A percentile compares a stretch with the other conserved stretches of the same genome.
Conservation (phyloP, 2,329 filamentous ascomycete genomes). For the Xylaria sp. region DNA sequence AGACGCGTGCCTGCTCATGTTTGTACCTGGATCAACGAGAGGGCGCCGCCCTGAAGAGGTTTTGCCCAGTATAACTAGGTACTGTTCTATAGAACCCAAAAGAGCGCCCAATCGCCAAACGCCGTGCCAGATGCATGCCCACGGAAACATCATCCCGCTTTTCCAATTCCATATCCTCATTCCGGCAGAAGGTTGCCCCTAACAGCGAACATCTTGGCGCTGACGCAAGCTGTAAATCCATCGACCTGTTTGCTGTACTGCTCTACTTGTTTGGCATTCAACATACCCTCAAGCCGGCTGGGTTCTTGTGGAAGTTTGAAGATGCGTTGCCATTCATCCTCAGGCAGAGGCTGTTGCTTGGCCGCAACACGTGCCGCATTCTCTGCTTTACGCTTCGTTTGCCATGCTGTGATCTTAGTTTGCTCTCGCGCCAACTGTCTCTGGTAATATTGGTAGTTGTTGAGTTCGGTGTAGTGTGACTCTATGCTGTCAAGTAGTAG, state of each 20-base stretch:
- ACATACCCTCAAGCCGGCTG: slow-evolving; percentile 89
- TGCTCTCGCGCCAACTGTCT: slow-evolving; percentile 93
- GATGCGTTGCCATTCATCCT: slow-evolving; percentile 97
- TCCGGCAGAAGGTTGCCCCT: slow-evolving; percentile 75
- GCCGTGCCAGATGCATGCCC: slow-evolving; percentile 51
- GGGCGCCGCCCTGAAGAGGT: slow-evolving; percentile 24
- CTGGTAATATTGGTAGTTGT: slow-evolving; percentile 98
- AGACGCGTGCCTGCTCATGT: slow-evolving; percentile 16
- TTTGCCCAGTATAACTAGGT: slow-evolving; percentile 25
- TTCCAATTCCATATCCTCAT: slow-evolving; percentile 47
- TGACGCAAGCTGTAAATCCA: slow-evolving; percentile 91
- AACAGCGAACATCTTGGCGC: slow-evolving; percentile 97
- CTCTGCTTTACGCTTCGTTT: slow-evolving; percentile 95
- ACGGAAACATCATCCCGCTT: slow-evolving; percentile 38
- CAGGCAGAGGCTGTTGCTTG: slow-evolving; percentile 88
- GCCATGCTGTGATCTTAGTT: slow-evolving; percentile 95
- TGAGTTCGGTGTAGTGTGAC: slow-evolving; percentile 96
- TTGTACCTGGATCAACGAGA: slow-evolving; percentile 24
- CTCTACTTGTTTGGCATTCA: slow-evolving; percentile 96
- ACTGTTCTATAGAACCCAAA: slow-evolving; percentile 42
- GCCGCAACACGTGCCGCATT: slow-evolving; percentile 85
- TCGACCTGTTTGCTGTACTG: slow-evolving; percentile 98
- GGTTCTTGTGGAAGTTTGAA: slow-evolving; percentile 98
- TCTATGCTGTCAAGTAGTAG: slow-evolving; percentile 96
- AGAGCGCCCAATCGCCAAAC: slow-evolving; percentile 48